These are phyloP conservation scores for Lepiota venenata DNA, from an alignment of 768 basidiomycete genomes.

Conservation along the genomic window DNA sequence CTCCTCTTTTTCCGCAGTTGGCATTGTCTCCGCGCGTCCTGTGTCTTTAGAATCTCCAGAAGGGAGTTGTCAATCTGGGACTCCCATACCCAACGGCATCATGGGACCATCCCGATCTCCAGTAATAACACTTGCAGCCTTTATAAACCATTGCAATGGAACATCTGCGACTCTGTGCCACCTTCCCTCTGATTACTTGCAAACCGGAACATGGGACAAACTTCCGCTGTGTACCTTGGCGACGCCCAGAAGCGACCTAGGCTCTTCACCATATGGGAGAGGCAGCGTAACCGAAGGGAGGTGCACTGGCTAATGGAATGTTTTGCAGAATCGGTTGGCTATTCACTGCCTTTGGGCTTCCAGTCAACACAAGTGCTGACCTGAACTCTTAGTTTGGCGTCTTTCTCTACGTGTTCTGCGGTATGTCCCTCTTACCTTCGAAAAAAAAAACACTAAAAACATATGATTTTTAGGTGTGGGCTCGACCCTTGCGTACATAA, in stretches of 20 bases:
- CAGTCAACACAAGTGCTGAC: conserved; percentile 2
- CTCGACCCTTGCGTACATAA: conserved; percentile 44
- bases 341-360: not conserved
- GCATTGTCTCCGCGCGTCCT: not conserved
- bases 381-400: conserved; percentile 44
- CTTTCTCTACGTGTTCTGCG: conserved; percentile 58
- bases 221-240: conserved; percentile 33
- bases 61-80: not conserved
- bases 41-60: not conserved
- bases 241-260: conserved; percentile 37
- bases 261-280: conserved; percentile 49
- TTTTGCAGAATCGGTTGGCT: conserved; percentile 56
- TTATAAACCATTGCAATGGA: conserved; percentile 4
- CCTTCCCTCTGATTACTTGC: not conserved
- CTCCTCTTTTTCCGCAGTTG: not conserved
- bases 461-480: conserved; percentile 41
- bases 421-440: conserved; percentile 22
- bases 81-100: conserved; percentile 5
- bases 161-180: not conserved
- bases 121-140: not conserved
- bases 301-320: conserved; percentile 56
- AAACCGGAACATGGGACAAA: conserved; percentile 5
- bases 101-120: not conserved
- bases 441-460: not conserved
- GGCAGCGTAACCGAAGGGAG: conserved; percentile 33